These are phyloP conservation scores for Rhizophora apiculata DNA, from an alignment of 345 rosid species.

Conservation along the genomic window DNA sequence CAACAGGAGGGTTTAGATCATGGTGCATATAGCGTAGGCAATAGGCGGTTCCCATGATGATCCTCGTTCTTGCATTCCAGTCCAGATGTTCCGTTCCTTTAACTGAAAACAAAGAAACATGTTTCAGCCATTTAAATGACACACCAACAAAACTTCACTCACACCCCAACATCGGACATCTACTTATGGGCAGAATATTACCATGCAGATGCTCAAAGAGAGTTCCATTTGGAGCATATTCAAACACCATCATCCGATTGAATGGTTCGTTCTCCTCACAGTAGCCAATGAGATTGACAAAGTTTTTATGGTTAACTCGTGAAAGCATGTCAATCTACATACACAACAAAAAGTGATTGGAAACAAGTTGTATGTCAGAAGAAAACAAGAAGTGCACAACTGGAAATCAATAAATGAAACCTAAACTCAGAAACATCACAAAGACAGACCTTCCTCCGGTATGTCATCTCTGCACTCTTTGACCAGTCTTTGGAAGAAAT, in stretches of 20 bases:
- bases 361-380: neutral
- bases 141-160: constrained; percentile 1
- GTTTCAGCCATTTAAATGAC: constrained; percentile 19
- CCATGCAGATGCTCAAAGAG: constrained; percentile 88
- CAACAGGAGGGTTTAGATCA: constrained; percentile 72
- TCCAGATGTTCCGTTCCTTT: constrained; percentile 87
- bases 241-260: constrained; percentile 95
- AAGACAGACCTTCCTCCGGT: constrained; percentile 70
- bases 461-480: constrained; percentile 54
- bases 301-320: constrained; percentile 85
- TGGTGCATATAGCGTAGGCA: constrained; percentile 89
- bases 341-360: neutral
- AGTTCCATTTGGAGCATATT: constrained; percentile 90
- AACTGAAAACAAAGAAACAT: constrained; percentile 38
- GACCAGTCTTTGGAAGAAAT: constrained; percentile 64
- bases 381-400: neutral
- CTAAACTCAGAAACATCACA: neutral
- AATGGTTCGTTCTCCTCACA: constrained; percentile 91
- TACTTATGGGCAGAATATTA: constrained; percentile 25
- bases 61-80: constrained; percentile 79
- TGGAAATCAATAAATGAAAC: neutral
- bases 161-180: neutral
- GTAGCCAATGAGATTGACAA: constrained; percentile 81
- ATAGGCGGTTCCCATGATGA: constrained; percentile 82
- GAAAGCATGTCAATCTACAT: constrained; percentile 71